A percentile compares a stretch with the other conserved stretches of the same genome.
These are phyloP conservation scores for Fraxinus dipetala DNA, from an alignment of 305 asterid species.

Conservation along the genomic window DNA sequence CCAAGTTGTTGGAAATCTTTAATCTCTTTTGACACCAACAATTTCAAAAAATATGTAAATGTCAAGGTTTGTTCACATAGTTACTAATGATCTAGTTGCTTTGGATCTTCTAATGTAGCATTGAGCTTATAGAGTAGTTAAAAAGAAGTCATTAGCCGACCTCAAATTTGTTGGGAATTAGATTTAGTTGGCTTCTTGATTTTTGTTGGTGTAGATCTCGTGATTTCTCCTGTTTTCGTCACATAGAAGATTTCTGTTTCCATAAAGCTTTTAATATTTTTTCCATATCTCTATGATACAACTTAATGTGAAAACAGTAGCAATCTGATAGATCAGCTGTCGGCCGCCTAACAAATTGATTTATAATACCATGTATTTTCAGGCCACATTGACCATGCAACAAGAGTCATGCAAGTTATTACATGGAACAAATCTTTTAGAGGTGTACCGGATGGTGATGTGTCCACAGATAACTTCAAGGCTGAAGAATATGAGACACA, in stretches of 20 bases:
- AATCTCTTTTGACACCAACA: background rate
- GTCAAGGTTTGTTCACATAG: background rate
- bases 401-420: conserved; percentile 91
- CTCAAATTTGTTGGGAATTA: background rate
- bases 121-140: background rate
- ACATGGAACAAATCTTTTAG: conserved; percentile 94
- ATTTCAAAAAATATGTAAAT: background rate
- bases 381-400: conserved; percentile 96
- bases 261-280: background rate
- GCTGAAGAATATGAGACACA: conserved; percentile 76
- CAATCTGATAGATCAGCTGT: background rate
- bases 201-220: background rate
- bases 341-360: conserved; percentile 4
- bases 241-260: background rate
- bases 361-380: conserved; percentile 27
- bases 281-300: background rate
- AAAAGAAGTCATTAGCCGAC: background rate
- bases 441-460: conserved; percentile 64
- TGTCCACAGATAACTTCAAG: conserved; percentile 44
- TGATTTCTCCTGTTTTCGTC: background rate
- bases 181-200: background rate
- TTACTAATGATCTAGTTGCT: background rate
- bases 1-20: background rate
- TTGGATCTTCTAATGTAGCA: background rate
- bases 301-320: background rate